Evolutionary conservation across 1,139 yeast species (phyloP).

Genomic region (Hyphopichia wangnamkhiaoensis): DNA sequence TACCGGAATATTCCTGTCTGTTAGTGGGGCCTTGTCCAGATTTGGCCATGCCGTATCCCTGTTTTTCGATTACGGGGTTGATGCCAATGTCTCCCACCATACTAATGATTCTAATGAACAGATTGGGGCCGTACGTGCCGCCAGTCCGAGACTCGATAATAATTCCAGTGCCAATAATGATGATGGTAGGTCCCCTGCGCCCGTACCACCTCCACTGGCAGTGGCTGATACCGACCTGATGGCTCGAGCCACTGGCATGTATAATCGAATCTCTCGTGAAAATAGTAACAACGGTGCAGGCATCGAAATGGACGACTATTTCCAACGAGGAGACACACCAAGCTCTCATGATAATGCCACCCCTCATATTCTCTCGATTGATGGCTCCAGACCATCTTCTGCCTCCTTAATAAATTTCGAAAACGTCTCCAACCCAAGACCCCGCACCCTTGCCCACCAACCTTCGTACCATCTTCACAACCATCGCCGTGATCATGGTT

Average conservation of each 20-base stretch:
- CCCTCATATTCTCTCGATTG: constrained; percentile 21
- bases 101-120: background rate
- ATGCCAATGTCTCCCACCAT: constrained; percentile 7
- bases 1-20: constrained; percentile 16
- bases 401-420: constrained; percentile 20
- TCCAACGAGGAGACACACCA: background rate
- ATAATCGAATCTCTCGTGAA: background rate
- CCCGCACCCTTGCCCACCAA: background rate
- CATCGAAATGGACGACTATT: background rate
- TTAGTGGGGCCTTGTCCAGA: constrained; percentile 15
- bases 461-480: background rate
- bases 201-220: background rate
- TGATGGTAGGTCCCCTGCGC: background rate
- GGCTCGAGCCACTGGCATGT: background rate
- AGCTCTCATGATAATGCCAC: constrained; percentile 6
- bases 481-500: background rate
- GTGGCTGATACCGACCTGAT: background rate
- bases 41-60: constrained; percentile 38
- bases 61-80: constrained; percentile 46
- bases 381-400: constrained; percentile 13
- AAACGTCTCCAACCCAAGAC: background rate
- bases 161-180: background rate
- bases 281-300: constrained; percentile 1
- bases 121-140: too few species aligned
- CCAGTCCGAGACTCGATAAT: too few species aligned